Conservation (phyloP, 1,139 yeast genomes). For the Meyerozyma elateridarum region DNA sequence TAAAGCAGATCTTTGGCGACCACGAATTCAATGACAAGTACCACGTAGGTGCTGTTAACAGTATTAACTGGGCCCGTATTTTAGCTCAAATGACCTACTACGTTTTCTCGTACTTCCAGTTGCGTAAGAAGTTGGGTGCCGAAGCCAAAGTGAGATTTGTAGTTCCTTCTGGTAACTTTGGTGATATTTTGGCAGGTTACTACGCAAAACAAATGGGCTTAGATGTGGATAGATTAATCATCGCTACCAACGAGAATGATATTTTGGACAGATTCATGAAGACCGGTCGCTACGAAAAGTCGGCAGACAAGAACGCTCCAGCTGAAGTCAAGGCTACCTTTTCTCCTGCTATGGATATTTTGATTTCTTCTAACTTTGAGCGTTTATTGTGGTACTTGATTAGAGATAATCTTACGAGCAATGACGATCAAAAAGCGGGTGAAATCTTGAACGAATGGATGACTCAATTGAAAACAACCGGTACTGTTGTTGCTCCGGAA, state of each 20-base stretch:
- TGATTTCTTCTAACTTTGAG: slow-evolving; percentile 92
- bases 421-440: slow-evolving; percentile 69
- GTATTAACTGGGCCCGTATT: slow-evolving; percentile 98
- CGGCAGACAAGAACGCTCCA: slow-evolving; percentile 38
- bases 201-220: slow-evolving; percentile 94
- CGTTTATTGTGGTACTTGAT: slow-evolving; percentile 93
- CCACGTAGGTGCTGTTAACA: slow-evolving; percentile 96
- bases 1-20: slow-evolving; percentile 90
- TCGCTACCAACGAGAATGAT: slow-evolving; percentile 95
- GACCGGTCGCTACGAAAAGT: slow-evolving; percentile 76
- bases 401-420: slow-evolving; percentile 56
- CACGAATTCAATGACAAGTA: slow-evolving; percentile 78
- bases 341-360: slow-evolving; percentile 98
- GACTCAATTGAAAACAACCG: slow-evolving; percentile 67
- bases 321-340: slow-evolving; percentile 77
- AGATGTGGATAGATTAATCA: slow-evolving; percentile 78
- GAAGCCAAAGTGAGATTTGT: slow-evolving; percentile 66
- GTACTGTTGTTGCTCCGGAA: slow-evolving; percentile 68
- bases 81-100: slow-evolving; percentile 96
- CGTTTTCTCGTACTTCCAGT: slow-evolving; percentile 84
- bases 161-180: slow-evolving; percentile 97
- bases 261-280: slow-evolving; percentile 89
- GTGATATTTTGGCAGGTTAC: slow-evolving; percentile 95
- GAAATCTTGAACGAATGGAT: slow-evolving; percentile 69
- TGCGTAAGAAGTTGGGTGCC: slow-evolving; percentile 36